A percentile compares a stretch with the other conserved stretches of the same genome.
phyloP scores from a whole-genome alignment of 1,284 basidiomycete species.

The Trichosporon sp. region DNA sequence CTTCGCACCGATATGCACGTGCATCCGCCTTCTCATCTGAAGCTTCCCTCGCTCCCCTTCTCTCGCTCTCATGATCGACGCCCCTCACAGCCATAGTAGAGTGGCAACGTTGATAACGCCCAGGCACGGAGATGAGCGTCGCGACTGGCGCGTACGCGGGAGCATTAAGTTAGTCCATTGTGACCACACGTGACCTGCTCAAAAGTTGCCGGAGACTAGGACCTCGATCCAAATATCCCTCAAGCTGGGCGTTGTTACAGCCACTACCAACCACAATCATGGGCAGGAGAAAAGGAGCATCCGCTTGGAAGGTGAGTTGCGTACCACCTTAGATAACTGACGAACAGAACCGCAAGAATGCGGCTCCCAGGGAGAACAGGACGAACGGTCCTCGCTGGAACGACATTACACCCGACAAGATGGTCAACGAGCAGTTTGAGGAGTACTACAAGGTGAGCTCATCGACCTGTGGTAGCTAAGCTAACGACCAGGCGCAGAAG shows the following conservation, averaged over 20 bases:
- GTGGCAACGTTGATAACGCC: not conserved
- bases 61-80: too few relatives aligned
- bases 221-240: not conserved
- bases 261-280: not conserved
- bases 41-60: too few relatives aligned
- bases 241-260: not conserved
- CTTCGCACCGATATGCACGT: too few relatives aligned
- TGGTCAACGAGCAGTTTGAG: constrained; percentile 64
- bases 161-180: not conserved
- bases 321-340: not conserved
- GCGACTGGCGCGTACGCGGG: too few relatives aligned
- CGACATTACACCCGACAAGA: constrained; percentile 19
- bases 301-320: not conserved
- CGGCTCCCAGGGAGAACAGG: constrained; percentile 8
- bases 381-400: constrained; percentile 19
- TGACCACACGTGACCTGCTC: not conserved
- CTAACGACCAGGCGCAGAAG: constrained; percentile 31
- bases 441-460: constrained; percentile 61
- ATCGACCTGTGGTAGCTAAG: not conserved
- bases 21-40: too few relatives aligned
- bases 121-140: not conserved
- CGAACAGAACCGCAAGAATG: not conserved
- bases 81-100: too few relatives aligned
- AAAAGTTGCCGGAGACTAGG: not conserved
- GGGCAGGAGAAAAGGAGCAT: constrained; percentile 3